Evolutionary conservation across 2,329 filamentous ascomycete species (phyloP), one percentile per base, ranked within the genome.

Genomic region (Fusarium sulawesiense): DNA sequence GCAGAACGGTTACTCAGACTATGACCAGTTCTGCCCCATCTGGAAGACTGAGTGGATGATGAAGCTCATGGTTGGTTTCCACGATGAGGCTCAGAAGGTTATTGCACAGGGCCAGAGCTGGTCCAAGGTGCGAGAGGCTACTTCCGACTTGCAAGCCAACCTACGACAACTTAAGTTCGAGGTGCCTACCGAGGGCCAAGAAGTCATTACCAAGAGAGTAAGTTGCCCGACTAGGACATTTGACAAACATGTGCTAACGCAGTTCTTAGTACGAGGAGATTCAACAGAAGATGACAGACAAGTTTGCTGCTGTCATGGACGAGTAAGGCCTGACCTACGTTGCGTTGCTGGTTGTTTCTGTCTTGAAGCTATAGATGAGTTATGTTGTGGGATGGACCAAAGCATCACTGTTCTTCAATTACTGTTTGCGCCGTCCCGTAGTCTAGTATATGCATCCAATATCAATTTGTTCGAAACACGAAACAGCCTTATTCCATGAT

Each of bases 1-100:
- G 83, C 96, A 99, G 82, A 99, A 99, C 84, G 96, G 96, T 70
- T 99, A 99, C 89, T 96, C 92, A 73, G 93, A 98, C 82, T 98
- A 99, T 80, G 96, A 99, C 79, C 94, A 98, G 84, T 99, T 97
- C 89, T 99, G 96, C 79, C 96, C 96, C 51, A 88, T 99, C 78
- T 99, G 96, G 96, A 99, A 99, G 91, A 99, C 96, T 0, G 92
- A 97, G 81, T 99, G 96, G 91, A 98, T 99, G 96, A 99, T 99
- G 96, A 98, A 97, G 88, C 92, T 93, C 71, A 98, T 99, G 90
- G 93, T 99, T 86, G 93, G 91, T 62, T 99, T 95, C 88, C 93
- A 98, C 80, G 97, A 99, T 77, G 96, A 99, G 85, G 91, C 93
- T 25, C 95, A 98, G 81, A 98, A 98, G 88, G 94, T 93, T 9